A percentile compares a stretch with the other conserved stretches of the same genome.
Evolutionary conservation across 2,329 filamentous ascomycete species (phyloP).

Genomic region (Hortaea sp.): DNA sequence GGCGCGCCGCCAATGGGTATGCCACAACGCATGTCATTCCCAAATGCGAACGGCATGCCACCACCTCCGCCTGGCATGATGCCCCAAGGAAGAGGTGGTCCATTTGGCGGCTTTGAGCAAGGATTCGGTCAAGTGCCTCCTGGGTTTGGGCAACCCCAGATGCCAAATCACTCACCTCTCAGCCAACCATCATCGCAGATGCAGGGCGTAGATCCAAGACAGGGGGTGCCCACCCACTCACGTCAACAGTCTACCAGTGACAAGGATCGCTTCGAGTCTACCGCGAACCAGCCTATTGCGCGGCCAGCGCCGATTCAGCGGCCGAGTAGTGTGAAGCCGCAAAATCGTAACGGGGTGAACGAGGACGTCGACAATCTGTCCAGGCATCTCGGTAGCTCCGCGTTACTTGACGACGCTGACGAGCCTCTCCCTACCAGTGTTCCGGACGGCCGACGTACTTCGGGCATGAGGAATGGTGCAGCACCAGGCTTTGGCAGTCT

Average conservation of each 20-base stretch:
- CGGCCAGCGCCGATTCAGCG: constrained; percentile 81
- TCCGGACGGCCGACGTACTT: constrained; percentile 27
- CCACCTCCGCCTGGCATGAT: constrained; percentile 44
- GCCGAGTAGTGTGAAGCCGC: constrained; percentile 60
- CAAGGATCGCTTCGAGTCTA: constrained; percentile 49
- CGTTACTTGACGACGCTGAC: constrained; percentile 64
- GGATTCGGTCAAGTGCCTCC: constrained; percentile 30
- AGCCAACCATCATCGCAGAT: constrained; percentile 18
- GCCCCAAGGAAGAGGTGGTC: constrained; percentile 39
- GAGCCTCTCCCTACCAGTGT: constrained; percentile 46
- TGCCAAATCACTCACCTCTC: constrained; percentile 23
- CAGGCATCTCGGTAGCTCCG: constrained; percentile 78
- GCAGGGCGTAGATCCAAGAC: constrained; percentile 26
- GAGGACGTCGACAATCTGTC: constrained; percentile 42
- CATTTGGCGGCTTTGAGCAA: constrained; percentile 43
- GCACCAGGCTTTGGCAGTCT: constrained; percentile 12
- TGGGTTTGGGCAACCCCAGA: constrained; percentile 39
- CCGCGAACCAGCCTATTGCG: constrained; percentile 61
- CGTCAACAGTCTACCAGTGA: constrained; percentile 62
- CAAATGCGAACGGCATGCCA: constrained; percentile 45
- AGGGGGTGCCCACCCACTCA: constrained; percentile 47
- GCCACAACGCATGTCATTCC: constrained; percentile 31
- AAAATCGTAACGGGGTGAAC: constrained; percentile 31
- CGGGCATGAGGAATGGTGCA: constrained; percentile 22
- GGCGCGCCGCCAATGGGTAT: constrained; percentile 41